Evolutionary conservation across 2,329 filamentous ascomycete genomes (phyloP).

Genomic region (Colletotrichum limetticola): DNA sequence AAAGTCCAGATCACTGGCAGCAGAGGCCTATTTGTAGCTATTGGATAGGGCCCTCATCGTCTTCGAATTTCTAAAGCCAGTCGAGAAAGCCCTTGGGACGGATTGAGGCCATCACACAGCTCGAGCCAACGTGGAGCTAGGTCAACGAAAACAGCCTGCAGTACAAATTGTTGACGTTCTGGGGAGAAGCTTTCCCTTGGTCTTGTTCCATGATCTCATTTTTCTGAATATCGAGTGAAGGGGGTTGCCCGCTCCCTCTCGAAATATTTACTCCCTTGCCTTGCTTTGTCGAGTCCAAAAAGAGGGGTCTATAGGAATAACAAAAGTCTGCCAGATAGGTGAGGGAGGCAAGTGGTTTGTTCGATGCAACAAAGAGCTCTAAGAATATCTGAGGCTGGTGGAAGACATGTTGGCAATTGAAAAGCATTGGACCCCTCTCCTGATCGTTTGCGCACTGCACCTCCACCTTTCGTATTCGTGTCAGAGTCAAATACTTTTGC

Average conservation of each 20-base stretch:
- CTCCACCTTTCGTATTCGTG: neutral
- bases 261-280: neutral
- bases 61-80: accelerated
- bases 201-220: neutral
- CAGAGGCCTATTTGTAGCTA: neutral
- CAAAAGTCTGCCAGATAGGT: neutral
- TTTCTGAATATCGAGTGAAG: neutral
- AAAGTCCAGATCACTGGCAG: neutral
- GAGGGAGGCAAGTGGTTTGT: neutral
- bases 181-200: neutral
- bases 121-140: neutral
- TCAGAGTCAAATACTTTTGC: neutral
- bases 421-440: neutral
- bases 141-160: neutral
- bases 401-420: neutral
- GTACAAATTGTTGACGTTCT: neutral
- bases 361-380: neutral
- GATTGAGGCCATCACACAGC: neutral
- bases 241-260: neutral
- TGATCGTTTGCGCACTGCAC: neutral
- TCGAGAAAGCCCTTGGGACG: neutral
- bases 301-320: neutral
- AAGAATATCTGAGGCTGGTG: neutral
- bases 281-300: neutral
- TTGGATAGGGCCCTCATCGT: neutral